These are phyloP conservation scores for Emmonsiellopsis sp. DNA, from an alignment of 2,329 filamentous ascomycete genomes.

Conservation along the genomic window DNA sequence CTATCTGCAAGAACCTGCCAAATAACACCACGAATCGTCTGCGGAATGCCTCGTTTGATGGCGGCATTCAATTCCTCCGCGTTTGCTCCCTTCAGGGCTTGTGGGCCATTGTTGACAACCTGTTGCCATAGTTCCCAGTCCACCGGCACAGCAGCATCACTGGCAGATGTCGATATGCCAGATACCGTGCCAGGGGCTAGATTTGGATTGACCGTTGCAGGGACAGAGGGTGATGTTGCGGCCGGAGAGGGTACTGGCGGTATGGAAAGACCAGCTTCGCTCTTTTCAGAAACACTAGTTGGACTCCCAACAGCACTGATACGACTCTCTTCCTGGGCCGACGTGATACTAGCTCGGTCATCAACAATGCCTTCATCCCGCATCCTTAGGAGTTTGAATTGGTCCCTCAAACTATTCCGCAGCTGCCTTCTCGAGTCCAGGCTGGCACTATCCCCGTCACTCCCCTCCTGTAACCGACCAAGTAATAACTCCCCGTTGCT, in stretches of 20 bases:
- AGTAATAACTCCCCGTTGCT: slow-evolving; percentile 77
- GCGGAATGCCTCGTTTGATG: slow-evolving; percentile 88
- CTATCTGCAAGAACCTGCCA: slow-evolving; percentile 97
- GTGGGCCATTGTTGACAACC: slow-evolving; percentile 87
- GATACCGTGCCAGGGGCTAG: slow-evolving; percentile 79
- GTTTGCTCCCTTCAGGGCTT: slow-evolving; percentile 77
- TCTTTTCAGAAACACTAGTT: slow-evolving; percentile 37
- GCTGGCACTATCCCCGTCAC: slow-evolving; percentile 45
- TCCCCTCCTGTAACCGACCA: slow-evolving; percentile 60
- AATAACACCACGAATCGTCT: slow-evolving; percentile 91
- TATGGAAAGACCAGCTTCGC: slow-evolving; percentile 29
- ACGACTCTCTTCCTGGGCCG: slow-evolving; percentile 32
- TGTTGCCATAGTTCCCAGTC: slow-evolving; percentile 98
- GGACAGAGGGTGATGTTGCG: slow-evolving; percentile 33
- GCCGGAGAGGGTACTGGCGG: slow-evolving; percentile 12
- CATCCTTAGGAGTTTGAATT: slow-evolving; percentile 68
- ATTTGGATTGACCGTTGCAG: slow-evolving; percentile 56
- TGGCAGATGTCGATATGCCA: slow-evolving; percentile 62
- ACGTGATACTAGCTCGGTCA: slow-evolving; percentile 44
- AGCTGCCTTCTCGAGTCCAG: slow-evolving; percentile 38
- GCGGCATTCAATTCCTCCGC: slow-evolving; percentile 82
- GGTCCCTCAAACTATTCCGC: slow-evolving; percentile 61
- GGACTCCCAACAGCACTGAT: slow-evolving; percentile 39
- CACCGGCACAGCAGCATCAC: slow-evolving; percentile 60
- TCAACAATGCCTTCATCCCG: slow-evolving; percentile 59